Evolutionary conservation across 2,329 filamentous ascomycete species (phyloP).

Genomic region (Alternaria metachromatica): DNA sequence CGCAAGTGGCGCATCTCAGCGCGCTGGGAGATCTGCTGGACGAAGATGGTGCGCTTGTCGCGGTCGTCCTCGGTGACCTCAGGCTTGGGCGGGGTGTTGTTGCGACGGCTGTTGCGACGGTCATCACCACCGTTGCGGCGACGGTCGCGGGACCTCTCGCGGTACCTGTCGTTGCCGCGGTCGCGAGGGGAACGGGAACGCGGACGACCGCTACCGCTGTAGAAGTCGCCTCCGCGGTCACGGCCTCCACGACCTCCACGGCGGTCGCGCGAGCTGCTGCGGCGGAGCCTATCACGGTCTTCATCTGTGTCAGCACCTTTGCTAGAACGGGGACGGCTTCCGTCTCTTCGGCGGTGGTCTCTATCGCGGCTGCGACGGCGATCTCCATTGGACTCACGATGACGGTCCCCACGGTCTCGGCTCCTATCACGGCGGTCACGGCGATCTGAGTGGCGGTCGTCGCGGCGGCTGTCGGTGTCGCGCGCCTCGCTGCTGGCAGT

Average conservation of each 20-base stretch:
- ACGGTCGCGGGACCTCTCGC: slow-evolving; percentile 59
- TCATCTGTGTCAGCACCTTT: slow-evolving; percentile 48
- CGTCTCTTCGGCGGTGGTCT: slow-evolving; percentile 38
- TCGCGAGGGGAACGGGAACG: slow-evolving; percentile 51
- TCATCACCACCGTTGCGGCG: slow-evolving; percentile 53
- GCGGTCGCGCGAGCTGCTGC: slow-evolving; percentile 38
- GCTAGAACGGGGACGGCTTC: slow-evolving; percentile 39
- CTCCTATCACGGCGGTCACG: slow-evolving; percentile 39
- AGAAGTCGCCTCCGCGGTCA: slow-evolving; percentile 49
- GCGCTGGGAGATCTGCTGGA: slow-evolving; percentile 95
- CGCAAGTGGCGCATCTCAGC: slow-evolving; percentile 91
- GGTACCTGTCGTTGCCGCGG: slow-evolving; percentile 46
- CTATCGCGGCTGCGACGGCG: slow-evolving; percentile 43
- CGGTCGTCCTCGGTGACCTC: slow-evolving; percentile 92
- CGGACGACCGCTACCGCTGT: slow-evolving; percentile 45
- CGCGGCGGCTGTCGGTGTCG: slow-evolving; percentile 39
- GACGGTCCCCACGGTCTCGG: slow-evolving; percentile 34
- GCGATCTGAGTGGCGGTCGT: slow-evolving; percentile 36
- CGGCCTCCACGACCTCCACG: slow-evolving; percentile 30
- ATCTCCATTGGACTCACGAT: slow-evolving; percentile 42
- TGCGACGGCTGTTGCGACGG: slow-evolving; percentile 49
- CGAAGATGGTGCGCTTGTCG: slow-evolving; percentile 95
- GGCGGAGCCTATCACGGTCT: slow-evolving; percentile 44
- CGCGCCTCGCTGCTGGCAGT: slow-evolving; percentile 25
- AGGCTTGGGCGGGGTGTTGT: slow-evolving; percentile 62